Conservation (phyloP, 2,329 filamentous ascomycete species). For the Cordyceps javanica region DNA sequence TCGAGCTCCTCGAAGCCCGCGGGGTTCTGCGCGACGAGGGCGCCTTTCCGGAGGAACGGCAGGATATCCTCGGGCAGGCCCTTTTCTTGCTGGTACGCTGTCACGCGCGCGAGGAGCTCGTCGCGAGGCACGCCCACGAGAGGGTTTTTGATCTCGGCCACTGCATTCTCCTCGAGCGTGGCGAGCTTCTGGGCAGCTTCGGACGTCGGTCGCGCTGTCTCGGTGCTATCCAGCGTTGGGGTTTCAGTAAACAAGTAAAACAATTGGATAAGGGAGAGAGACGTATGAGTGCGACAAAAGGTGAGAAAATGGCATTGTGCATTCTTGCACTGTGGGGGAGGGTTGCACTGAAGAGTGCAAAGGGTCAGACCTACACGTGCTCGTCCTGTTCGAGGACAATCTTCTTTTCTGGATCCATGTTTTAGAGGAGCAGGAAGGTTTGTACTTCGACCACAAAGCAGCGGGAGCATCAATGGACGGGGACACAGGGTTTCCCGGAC, state of each 20-base stretch:
- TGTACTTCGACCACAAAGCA: neutral
- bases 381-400: slow-evolving; percentile 8
- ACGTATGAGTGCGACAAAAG: neutral
- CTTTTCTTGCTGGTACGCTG: slow-evolving; percentile 44
- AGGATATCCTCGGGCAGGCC: slow-evolving; percentile 39
- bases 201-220: neutral
- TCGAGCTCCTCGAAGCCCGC: slow-evolving; percentile 34
- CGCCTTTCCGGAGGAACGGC: slow-evolving; percentile 27
- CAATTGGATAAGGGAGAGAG: neutral
- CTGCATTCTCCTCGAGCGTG: slow-evolving; percentile 18
- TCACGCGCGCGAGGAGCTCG: slow-evolving; percentile 47
- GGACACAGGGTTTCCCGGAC: neutral
- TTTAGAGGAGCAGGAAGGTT: neutral
- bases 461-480: neutral
- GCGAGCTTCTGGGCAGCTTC: slow-evolving; percentile 13
- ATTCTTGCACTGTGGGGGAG: neutral
- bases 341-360: neutral
- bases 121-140: slow-evolving; percentile 46
- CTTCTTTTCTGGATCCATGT: slow-evolving; percentile 12
- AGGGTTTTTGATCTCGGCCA: slow-evolving; percentile 36
- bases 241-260: neutral
- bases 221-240: neutral
- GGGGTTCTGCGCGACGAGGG: slow-evolving; percentile 32
- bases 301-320: neutral
- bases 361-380: slow-evolving; percentile 2